Conservation (phyloP, 495 filamentous ascomycete genomes). For the Neurospora pannonica region DNA sequence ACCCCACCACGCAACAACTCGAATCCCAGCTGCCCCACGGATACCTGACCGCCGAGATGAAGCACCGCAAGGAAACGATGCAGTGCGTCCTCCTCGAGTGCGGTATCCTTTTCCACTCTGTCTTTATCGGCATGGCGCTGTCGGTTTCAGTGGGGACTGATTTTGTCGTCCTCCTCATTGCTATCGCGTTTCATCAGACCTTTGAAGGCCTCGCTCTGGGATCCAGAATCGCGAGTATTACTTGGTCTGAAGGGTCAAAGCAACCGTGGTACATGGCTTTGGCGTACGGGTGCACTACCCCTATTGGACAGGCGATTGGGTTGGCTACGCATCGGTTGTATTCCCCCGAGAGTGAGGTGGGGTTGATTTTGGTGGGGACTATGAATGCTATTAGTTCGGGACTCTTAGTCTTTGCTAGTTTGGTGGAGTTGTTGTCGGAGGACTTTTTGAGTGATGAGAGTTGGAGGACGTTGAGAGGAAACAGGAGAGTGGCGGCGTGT, state of each 20-base stretch:
- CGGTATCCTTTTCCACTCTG: conserved; percentile 75
- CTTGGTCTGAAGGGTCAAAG: conserved; percentile 37
- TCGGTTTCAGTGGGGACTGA: conserved; percentile 64
- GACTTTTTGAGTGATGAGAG: conserved; percentile 88
- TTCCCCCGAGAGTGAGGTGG: conserved; percentile 67
- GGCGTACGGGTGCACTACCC: conserved; percentile 76
- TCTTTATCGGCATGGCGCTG: conserved; percentile 84
- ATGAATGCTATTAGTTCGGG: conserved; percentile 86
- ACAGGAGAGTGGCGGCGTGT: conserved; percentile 62
- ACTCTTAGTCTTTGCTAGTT: conserved; percentile 74
- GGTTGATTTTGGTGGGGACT: conserved; percentile 78
- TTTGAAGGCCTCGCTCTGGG: conserved; percentile 70
- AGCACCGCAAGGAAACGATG: conserved; percentile 51
- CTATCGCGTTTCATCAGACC: conserved; percentile 72
- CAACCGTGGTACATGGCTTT: conserved; percentile 87
- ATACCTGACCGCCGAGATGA: conserved; percentile 28
- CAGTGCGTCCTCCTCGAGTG: conserved; percentile 76
- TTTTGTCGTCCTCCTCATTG: conserved; percentile 71
- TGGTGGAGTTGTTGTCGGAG: conserved; percentile 84
- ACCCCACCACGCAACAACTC: background rate
- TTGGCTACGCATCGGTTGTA: conserved; percentile 77
- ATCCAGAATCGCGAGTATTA: conserved; percentile 56
- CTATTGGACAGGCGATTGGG: conserved; percentile 82
- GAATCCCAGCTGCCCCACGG: background rate
- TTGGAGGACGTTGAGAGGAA: conserved; percentile 61